Conservation (phyloP, 2,329 filamentous ascomycete species). For the Podosphaera xanthii region DNA sequence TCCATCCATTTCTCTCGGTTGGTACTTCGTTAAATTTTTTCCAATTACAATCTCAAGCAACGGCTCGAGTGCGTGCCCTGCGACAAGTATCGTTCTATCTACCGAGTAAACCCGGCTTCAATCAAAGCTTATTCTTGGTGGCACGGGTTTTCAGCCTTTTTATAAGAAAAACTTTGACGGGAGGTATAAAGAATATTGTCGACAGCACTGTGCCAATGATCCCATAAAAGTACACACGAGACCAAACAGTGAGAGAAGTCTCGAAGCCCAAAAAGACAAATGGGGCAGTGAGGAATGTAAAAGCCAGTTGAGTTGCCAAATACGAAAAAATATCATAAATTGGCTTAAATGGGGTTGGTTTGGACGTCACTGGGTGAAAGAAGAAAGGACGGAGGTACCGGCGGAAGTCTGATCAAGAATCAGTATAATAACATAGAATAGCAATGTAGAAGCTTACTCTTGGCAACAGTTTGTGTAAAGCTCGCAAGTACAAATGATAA, state of each 20-base stretch:
- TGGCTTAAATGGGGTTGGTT: conserved; percentile 46
- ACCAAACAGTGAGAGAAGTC: conserved; percentile 54
- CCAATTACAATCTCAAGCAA: too few relatives aligned
- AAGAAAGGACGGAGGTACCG: conserved; percentile 85
- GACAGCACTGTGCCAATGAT: conserved; percentile 41
- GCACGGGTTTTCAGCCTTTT: conserved; percentile 35
- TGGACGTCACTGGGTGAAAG: conserved; percentile 50
- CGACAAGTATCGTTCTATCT: too few relatives aligned
- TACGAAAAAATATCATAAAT: conserved; percentile 70
- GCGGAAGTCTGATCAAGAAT: conserved; percentile 44
- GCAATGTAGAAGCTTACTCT: conserved; percentile 39
- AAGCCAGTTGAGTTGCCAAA: conserved; percentile 55
- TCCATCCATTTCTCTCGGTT: too few relatives aligned
- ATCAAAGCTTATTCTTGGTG: conserved; percentile 17
- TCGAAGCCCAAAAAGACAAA: conserved; percentile 63
- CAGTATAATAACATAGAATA: conserved; percentile 3
- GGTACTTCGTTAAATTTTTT: too few relatives aligned
- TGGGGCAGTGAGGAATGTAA: conserved; percentile 62
- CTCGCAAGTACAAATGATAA: conserved; percentile 72
- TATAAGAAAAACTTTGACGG: conserved; percentile 39
- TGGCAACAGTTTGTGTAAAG: conserved; percentile 79
- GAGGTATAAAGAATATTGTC: conserved; percentile 58
- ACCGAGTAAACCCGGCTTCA: conserved; percentile 18
- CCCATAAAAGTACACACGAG: conserved; percentile 71
- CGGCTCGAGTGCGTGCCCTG: too few relatives aligned